Evolutionary conservation across 176 grass and related monocot genomes (phyloP), one percentile per base, ranked within the genome.

Genomic region (Oryza rufipogon): DNA sequence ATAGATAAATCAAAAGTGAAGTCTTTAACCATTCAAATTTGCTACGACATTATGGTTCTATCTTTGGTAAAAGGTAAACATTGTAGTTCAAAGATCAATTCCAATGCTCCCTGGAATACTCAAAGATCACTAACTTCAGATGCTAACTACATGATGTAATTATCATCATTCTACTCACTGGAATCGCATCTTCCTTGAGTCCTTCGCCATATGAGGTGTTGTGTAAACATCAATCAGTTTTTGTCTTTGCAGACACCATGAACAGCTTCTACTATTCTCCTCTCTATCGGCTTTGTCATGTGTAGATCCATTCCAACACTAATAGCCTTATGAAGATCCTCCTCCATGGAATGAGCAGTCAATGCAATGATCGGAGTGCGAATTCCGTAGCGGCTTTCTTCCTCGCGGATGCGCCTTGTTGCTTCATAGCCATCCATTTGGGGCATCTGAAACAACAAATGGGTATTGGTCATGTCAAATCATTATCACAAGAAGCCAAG

Each of bases 371-470:
- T 94, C 0, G 88, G 88, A 20, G 86, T 80, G 54, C 61, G 88
- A 12, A 92, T 70, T 5, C 75, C 81, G 1, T 91, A 82, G 46
- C 1, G 68, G 1, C 22, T 87, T 94, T 94, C 95, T 66, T 94
- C 88, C 72, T 94, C 78, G 0, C 95, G 86, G 58, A 94, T 94
- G 39, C 42, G 42, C 60, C 58, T 92, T 6, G 95, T 94, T 20
- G 95, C 90, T 73, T 94, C 92, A 65, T 94, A 94, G 36, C 92
- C 95, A 49, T 97, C 77, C 83, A 97, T 94, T 47, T 88, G 20
- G 28, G 88, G 92, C 92, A 94, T 94, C 95, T 97, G 64, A 74
- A 81, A 52, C 39, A 76, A 70, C 70, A 0, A 67, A 36, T 1
- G 52, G 23, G 64, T 38, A 74, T 0, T 23, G 64, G 16, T 9